Evolutionary conservation across 1,139 yeast species (phyloP).

Genomic region (Scheffersomyces quercinus): DNA sequence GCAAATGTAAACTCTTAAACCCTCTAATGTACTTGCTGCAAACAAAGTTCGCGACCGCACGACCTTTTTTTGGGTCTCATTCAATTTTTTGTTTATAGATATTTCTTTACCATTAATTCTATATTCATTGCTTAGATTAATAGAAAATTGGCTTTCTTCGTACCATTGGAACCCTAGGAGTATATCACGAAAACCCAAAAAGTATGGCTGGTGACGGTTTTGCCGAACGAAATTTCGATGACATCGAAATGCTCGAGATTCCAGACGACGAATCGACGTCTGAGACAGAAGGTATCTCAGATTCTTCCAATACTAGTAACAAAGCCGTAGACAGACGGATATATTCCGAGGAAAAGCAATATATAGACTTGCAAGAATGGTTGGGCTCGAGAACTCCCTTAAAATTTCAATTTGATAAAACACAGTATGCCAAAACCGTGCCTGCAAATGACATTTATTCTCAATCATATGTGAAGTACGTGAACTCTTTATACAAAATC

Average conservation of each 20-base stretch:
- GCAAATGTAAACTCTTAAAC: too few species aligned
- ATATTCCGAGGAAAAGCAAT: slow-evolving; percentile 15
- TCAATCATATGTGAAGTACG: slow-evolving; percentile 25
- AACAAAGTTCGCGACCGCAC: too few species aligned
- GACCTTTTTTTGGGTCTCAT: too few species aligned
- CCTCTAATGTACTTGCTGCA: too few species aligned
- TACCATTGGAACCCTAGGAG: too few species aligned
- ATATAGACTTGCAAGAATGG: slow-evolving; percentile 40
- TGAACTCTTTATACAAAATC: slow-evolving; percentile 34
- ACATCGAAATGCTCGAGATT: slow-evolving; percentile 49
- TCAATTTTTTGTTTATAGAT: too few species aligned
- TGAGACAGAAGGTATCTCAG: slow-evolving; percentile 33
- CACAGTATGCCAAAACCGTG: slow-evolving; percentile 26
- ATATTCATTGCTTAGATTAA: too few species aligned
- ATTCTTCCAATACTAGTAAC: slow-evolving; percentile 13
- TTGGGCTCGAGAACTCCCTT: slow-evolving; percentile 26
- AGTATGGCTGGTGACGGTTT: too few species aligned
- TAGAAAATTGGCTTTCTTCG: too few species aligned
- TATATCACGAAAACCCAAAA: too few species aligned
- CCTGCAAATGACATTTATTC: slow-evolving; percentile 19
- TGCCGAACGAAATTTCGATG: slow-evolving; percentile 27
- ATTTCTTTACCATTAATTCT: too few species aligned
- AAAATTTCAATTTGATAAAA: slow-evolving; percentile 32
- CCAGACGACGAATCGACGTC: slow-evolving; percentile 39
- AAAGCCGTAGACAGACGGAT: slow-evolving; percentile 2